Evolutionary conservation across 108 stramenopile genomes (phyloP).

Genomic region (Pseudonitzschia multistriata): DNA sequence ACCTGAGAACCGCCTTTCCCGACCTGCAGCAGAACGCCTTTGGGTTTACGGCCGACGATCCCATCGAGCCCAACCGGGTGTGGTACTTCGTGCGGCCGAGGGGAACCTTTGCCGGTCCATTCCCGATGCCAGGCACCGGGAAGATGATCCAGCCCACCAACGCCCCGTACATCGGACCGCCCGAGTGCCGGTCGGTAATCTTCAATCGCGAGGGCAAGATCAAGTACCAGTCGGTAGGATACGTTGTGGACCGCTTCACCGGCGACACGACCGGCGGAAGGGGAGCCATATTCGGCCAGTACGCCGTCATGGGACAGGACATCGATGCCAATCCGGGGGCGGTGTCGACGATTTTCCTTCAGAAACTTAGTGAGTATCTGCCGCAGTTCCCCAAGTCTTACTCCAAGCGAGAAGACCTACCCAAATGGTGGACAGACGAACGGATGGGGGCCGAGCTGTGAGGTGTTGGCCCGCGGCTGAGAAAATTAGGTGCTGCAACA

Average conservation of each 20-base stretch:
- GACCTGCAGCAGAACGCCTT: constrained; percentile 49
- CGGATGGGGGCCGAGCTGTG: constrained; percentile 45
- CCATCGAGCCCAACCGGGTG: constrained; percentile 44
- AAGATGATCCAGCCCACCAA: constrained; percentile 22
- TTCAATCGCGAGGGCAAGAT: constrained; percentile 38
- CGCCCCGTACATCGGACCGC: constrained; percentile 20
- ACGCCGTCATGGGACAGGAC: constrained; percentile 28
- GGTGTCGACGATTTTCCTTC: constrained; percentile 32
- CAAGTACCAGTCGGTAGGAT: constrained; percentile 35
- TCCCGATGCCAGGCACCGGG: constrained; percentile 3
- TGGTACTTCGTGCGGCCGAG: constrained; percentile 42
- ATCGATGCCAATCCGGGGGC: constrained; percentile 13
- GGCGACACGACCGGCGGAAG: constrained; percentile 41
- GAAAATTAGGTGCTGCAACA: not conserved
- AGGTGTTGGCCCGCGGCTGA: too few relatives aligned
- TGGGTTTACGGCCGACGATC: constrained; percentile 51
- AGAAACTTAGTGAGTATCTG: constrained; percentile 15
- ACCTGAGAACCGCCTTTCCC: constrained; percentile 44
- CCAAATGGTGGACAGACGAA: constrained; percentile 54
- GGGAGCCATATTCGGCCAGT: constrained; percentile 36
- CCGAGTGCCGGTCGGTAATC: constrained; percentile 34
- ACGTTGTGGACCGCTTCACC: constrained; percentile 48
- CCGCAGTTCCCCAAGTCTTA: not conserved
- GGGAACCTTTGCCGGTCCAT: constrained; percentile 31
- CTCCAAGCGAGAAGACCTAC: constrained; percentile 34